Percentiles rank a stretch among this genome's conserved stretches.
These are phyloP conservation scores for Phytophthora sp. DNA, from an alignment of 352 stramenopile species.

Conservation along the genomic window DNA sequence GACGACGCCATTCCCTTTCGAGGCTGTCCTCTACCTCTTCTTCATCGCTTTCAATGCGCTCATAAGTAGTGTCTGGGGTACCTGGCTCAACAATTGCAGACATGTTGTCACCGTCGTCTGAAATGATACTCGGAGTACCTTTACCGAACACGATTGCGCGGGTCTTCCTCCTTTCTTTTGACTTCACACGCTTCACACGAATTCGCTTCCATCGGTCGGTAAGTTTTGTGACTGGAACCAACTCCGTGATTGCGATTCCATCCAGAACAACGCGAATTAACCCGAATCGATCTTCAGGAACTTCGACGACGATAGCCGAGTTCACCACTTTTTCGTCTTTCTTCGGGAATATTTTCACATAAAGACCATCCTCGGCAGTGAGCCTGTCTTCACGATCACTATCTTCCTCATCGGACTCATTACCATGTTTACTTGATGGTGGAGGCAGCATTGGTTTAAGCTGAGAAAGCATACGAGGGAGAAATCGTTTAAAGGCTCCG, in stretches of 20 bases:
- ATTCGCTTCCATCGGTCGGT: slow-evolving; percentile 65
- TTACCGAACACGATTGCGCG: slow-evolving; percentile 57
- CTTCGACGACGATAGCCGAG: slow-evolving; percentile 56
- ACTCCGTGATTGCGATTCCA: slow-evolving; percentile 49
- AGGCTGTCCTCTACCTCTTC: slow-evolving; percentile 34
- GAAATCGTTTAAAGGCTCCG: slow-evolving; percentile 75
- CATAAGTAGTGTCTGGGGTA: slow-evolving; percentile 36
- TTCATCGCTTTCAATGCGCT: slow-evolving; percentile 42
- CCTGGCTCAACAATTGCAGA: slow-evolving; percentile 22
- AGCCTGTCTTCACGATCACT: slow-evolving; percentile 4
- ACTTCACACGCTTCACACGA: slow-evolving; percentile 48
- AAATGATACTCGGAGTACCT: slow-evolving; percentile 16
- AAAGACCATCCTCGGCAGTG: slow-evolving; percentile 52
- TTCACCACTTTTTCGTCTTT: slow-evolving; percentile 55
- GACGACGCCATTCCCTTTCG: slow-evolving; percentile 24
- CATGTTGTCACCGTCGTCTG: slow-evolving; percentile 18
- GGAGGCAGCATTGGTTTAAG: slow-evolving; percentile 53
- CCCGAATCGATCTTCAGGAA: slow-evolving; percentile 68
- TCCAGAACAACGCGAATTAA: slow-evolving; percentile 66
- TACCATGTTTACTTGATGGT: background rate
- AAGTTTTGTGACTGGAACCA: slow-evolving; percentile 64
- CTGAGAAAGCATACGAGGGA: slow-evolving; percentile 76
- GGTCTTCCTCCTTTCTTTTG: slow-evolving; percentile 38
- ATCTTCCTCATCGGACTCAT: background rate
- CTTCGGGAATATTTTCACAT: slow-evolving; percentile 63